Percentiles rank a stretch among this genome's conserved stretches.
Evolutionary conservation across 495 filamentous ascomycete species (phyloP).

Genomic region (Durotheca rogersii): DNA sequence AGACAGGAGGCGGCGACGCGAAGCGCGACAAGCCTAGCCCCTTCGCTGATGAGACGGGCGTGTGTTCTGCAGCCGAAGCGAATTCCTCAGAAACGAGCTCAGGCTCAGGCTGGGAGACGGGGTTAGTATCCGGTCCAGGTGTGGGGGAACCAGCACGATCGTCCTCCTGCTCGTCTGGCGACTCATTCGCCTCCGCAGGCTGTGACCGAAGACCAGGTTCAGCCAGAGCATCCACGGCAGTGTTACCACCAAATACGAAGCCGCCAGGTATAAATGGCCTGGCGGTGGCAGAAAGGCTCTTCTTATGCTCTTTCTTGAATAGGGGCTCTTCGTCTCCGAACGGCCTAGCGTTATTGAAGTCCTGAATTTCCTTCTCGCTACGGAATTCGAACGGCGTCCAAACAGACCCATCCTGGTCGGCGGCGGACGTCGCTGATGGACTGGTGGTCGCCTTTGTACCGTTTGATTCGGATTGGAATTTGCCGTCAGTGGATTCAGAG

Average conservation of each 20-base stretch:
- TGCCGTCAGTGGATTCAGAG: slow-evolving; percentile 50
- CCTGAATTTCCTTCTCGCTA: slow-evolving; percentile 35
- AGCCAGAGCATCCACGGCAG: slow-evolving; percentile 15
- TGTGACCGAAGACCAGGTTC: slow-evolving; percentile 25
- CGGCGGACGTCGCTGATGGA: slow-evolving; percentile 45
- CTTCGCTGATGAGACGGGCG: slow-evolving; percentile 9
- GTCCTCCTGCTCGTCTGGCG: slow-evolving; percentile 45
- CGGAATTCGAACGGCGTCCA: slow-evolving; percentile 51
- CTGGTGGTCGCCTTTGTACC: slow-evolving; percentile 51
- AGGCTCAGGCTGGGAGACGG: slow-evolving; percentile 19
- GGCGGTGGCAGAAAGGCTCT: slow-evolving; percentile 66
- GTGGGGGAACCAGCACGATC: slow-evolving; percentile 44
- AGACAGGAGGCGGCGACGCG: slow-evolving; percentile 31
- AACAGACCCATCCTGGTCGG: slow-evolving; percentile 38
- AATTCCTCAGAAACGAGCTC: slow-evolving; percentile 26
- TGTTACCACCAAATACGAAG: slow-evolving; percentile 40
- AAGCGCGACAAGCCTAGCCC: slow-evolving; percentile 33
- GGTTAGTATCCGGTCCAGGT: slow-evolving; percentile 32
- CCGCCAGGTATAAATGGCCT: slow-evolving; percentile 64
- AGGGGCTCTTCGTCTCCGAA: slow-evolving; percentile 38
- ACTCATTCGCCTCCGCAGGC: slow-evolving; percentile 38
- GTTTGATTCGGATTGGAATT: slow-evolving; percentile 46
- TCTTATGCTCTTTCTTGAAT: slow-evolving; percentile 50
- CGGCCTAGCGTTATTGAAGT: slow-evolving; percentile 45
- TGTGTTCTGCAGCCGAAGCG: slow-evolving; percentile 17